Conservation (phyloP, 768 basidiomycete genomes). For the Auriculariales sp. region DNA sequence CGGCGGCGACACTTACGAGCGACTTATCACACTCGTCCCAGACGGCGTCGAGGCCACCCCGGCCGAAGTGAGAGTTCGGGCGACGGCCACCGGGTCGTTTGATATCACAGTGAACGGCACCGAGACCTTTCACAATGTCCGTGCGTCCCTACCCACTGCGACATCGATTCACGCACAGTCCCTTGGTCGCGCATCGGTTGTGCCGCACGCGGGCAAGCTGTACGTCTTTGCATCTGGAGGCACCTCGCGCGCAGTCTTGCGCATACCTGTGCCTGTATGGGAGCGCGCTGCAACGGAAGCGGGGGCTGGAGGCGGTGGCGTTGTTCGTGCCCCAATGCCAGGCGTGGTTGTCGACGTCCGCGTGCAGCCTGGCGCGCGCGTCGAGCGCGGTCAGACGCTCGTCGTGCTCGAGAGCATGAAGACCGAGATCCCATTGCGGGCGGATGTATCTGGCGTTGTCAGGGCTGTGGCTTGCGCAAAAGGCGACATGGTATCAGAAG, state of each 20-base stretch:
- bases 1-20: constrained; percentile 55
- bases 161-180: background rate
- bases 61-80: constrained; percentile 18
- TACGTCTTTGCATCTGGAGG: constrained; percentile 29
- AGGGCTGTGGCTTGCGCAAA: constrained; percentile 59
- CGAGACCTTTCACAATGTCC: constrained; percentile 1
- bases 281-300: background rate
- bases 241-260: background rate
- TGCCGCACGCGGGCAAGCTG: constrained; percentile 23
- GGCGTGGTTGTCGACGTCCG: constrained; percentile 81
- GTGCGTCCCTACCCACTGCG: background rate
- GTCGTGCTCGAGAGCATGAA: constrained; percentile 94
- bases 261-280: background rate
- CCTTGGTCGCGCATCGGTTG: constrained; percentile 28
- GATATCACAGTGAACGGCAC: constrained; percentile 27
- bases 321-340: constrained; percentile 80
- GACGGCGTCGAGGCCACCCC: constrained; percentile 21
- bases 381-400: constrained; percentile 68
- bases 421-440: constrained; percentile 80
- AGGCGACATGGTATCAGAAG: constrained; percentile 89
- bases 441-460: constrained; percentile 54
- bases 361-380: constrained; percentile 60
- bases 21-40: constrained; percentile 33
- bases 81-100: constrained; percentile 28
- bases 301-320: constrained; percentile 20